Conservation (phyloP, 768 basidiomycete genomes). For the Suillus subluteus region DNA sequence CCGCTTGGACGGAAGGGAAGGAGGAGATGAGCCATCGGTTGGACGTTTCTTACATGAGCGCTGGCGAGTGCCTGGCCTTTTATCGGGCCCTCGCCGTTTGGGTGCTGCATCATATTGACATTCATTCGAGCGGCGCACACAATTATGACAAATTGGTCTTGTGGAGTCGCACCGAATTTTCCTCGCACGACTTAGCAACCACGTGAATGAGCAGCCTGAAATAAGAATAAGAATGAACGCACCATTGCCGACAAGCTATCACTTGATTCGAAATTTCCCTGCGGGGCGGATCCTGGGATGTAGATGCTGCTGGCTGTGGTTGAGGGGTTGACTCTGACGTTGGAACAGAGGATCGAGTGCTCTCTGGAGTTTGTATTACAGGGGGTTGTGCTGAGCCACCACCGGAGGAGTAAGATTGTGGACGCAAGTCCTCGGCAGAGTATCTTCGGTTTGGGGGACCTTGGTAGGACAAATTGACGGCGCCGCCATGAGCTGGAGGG, state of each 20-base stretch:
- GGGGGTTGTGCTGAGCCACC: constrained; percentile 34
- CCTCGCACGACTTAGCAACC: constrained; percentile 67
- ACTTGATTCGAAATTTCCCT: constrained; percentile 70
- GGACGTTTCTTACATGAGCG: constrained; percentile 84
- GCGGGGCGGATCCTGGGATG: constrained; percentile 42
- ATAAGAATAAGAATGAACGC: constrained; percentile 39
- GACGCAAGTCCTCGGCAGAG: constrained; percentile 42
- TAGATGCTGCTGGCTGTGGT: constrained; percentile 32
- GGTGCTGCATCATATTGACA: constrained; percentile 83
- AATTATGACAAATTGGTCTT: constrained; percentile 81
- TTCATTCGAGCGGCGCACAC: constrained; percentile 72
- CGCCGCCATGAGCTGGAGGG: constrained; percentile 26
- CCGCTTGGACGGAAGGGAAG: constrained; percentile 55
- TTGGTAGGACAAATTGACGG: constrained; percentile 24
- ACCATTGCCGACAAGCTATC: constrained; percentile 88
- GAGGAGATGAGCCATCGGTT: constrained; percentile 54
- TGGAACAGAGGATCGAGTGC: constrained; percentile 37
- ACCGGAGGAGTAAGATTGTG: constrained; percentile 42
- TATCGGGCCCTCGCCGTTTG: constrained; percentile 85
- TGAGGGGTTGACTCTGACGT: constrained; percentile 50
- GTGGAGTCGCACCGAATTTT: constrained; percentile 89
- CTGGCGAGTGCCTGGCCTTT: constrained; percentile 81
- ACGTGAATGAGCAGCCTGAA: constrained; percentile 33
- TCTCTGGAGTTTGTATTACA: constrained; percentile 24
- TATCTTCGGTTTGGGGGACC: constrained; percentile 33